These are phyloP conservation scores for Rhizopus sp. DNA, from an alignment of 371 early-diverging fungal genomes.

Conservation along the genomic window DNA sequence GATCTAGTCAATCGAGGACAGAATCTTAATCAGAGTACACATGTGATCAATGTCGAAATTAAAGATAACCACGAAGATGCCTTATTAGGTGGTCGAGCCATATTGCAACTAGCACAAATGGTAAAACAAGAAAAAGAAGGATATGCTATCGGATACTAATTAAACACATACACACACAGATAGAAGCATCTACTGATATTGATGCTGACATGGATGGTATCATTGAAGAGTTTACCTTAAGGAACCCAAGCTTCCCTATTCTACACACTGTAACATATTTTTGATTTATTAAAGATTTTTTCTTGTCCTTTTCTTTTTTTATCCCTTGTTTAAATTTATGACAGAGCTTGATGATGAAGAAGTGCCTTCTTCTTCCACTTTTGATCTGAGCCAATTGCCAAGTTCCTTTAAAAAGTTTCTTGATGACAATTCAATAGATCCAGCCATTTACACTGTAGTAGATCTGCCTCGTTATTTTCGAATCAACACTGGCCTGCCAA, in stretches of 20 bases:
- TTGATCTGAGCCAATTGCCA: conserved; percentile 55
- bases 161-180: conserved; percentile 44
- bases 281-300: conserved; percentile 24
- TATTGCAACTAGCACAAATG: conserved; percentile 77
- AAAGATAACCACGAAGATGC: conserved; percentile 94
- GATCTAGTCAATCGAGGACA: conserved; percentile 77
- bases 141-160: background rate
- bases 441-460: conserved; percentile 58
- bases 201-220: conserved; percentile 85
- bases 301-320: background rate
- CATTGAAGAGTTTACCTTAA: conserved; percentile 71
- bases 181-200: conserved; percentile 69
- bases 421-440: conserved; percentile 66
- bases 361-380: conserved; percentile 3
- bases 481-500: conserved; percentile 52
- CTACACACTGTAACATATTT: conserved; percentile 67
- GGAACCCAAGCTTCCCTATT: conserved; percentile 55
- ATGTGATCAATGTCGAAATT: conserved; percentile 96
- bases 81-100: conserved; percentile 79
- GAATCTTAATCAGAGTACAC: conserved; percentile 72
- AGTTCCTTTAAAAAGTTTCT: conserved; percentile 61
- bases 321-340: background rate
- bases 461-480: conserved; percentile 75
- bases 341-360: too few species aligned
- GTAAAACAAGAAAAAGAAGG: conserved; percentile 15